Conservation (phyloP, 2,329 filamentous ascomycete species). For the Berkeleyomyces rouxiae region DNA sequence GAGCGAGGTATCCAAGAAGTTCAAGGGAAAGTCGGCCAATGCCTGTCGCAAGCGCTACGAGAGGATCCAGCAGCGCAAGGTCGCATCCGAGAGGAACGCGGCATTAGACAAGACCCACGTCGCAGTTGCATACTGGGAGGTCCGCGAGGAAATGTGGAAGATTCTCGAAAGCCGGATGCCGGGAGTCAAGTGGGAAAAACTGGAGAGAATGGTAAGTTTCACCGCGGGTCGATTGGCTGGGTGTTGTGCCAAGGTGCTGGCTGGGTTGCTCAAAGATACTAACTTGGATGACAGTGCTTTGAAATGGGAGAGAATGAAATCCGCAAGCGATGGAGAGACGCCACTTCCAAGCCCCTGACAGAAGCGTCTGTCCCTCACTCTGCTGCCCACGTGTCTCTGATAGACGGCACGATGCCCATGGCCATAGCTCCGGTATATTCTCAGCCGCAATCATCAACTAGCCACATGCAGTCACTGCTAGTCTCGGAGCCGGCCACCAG, state of each 20-base stretch:
- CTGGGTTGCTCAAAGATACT: background rate
- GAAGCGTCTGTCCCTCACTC: background rate
- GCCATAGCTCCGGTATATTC: conserved; percentile 14
- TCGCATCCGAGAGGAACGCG: conserved; percentile 18
- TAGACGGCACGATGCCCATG: background rate
- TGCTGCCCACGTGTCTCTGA: background rate
- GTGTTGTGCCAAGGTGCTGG: background rate
- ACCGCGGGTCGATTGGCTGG: background rate
- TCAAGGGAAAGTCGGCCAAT: conserved; percentile 62
- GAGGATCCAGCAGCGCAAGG: conserved; percentile 59
- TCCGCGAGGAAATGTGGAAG: conserved; percentile 69
- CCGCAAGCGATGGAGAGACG: conserved; percentile 11
- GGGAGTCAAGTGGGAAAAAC: conserved; percentile 69
- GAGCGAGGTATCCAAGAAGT: conserved; percentile 27
- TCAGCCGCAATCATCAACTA: conserved; percentile 17
- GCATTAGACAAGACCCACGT: conserved; percentile 51
- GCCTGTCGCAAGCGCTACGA: conserved; percentile 84
- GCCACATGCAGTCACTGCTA: conserved; percentile 15
- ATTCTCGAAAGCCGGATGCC: conserved; percentile 47
- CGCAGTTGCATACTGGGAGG: conserved; percentile 61
- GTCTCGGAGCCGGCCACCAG: background rate
- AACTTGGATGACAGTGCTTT: conserved; percentile 8
- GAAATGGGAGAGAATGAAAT: conserved; percentile 13
- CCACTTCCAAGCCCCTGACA: background rate
- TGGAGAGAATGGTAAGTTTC: conserved; percentile 41